Base-by-base conservation (phyloP, 129 eudicot genomes). In the Solidago caesia region DNA sequence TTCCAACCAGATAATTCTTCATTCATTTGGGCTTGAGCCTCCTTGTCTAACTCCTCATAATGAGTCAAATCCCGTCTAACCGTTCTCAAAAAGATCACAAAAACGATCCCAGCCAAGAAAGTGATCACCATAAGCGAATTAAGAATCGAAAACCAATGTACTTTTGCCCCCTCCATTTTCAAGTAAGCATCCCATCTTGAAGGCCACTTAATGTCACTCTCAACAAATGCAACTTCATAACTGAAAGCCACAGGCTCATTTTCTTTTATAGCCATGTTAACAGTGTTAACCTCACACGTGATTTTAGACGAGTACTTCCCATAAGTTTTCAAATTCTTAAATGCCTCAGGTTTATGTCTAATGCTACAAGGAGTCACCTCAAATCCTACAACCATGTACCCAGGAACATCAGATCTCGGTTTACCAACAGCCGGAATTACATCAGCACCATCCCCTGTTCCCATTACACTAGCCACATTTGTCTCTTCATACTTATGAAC, bases 1-100 rank as follows among this genome's bases (percentile, higher is more conserved):
- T 89, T 89, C 95, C 95, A 89, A n/a, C 95, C 91, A 6, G 95
- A 86, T 16, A 89, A 73, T 77, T 89, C 95, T 69, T 89, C 95
- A 39, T 89, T 89, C 95, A 89, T 89, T 67, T 89, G 91, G 51
- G 95, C 95, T 75, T 84, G 95, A 25, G 91, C 89, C 55, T 89
- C 95, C 60, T 89, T 89, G 64, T 89, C 95, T 15, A 89, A 84
- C 76, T 89, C 91, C 79, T 86, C 95, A 60, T 89, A 89, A 15
- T 83, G 80, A 43, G 91, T 72, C 72, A 89, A 76, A 75, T 89
- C 95, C 15, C 95, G 79, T 71, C 88, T 74, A 7, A 88, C 88
- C 3, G 95, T 89, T 73, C 95, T 84, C 63, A 89, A 63, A 75
- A 89, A 84, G 74, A 89, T 89, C 16, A 89, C 91, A 45, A 89